Evolutionary conservation across 2,329 filamentous ascomycete genomes (phyloP), one percentile per base, ranked within the genome.

Genomic region (Colletotrichum truncatum): DNA sequence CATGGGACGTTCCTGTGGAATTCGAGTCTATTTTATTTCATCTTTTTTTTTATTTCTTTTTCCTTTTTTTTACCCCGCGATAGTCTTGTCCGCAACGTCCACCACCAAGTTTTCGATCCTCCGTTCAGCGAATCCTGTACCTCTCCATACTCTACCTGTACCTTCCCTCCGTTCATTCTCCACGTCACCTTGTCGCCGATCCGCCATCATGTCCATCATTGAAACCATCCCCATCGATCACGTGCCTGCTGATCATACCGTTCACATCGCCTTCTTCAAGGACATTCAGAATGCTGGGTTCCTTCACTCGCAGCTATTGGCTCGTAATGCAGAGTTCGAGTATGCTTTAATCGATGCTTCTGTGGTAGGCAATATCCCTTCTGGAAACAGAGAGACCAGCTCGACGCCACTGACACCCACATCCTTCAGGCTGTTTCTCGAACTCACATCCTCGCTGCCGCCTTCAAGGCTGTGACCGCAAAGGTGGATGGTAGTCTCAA

Each of bases 341-440:
- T 98, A 98, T 82, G 94, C 94, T 32, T 92, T 99, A 70, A 87
- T 99, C 48, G 95, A 99, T 79, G 94, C 94, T 18, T 89, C 87
- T 46, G 87, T 92, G 76, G 91, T 94, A 84, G 67, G 85, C 34
- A 30, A 10, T 9, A 59, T 10, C 11, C 30, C n/a, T 16, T 25
- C n/a, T 26, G 26, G 14, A 34, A 21, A 16, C 5, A 38, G 16
- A 16, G 10, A 16, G 30, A 43, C 18, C 10, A 9, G 18, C 30
- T 2, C 25, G 21, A 14, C 46, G 25, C 56, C 30, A n/a, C 39
- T 57, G 28, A 54, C 54, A 34, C 5, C 23, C 6, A 16, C 7
- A 32, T 28, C 25, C 12, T 49, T 18, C 66, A 92, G 90, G 82
- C 97, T 62, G 77, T 94, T 23, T 94, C 93, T 1, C 85, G 89